Base-by-base conservation (phyloP, 2,329 filamentous ascomycete genomes). In the Colletotrichum salicis region DNA sequence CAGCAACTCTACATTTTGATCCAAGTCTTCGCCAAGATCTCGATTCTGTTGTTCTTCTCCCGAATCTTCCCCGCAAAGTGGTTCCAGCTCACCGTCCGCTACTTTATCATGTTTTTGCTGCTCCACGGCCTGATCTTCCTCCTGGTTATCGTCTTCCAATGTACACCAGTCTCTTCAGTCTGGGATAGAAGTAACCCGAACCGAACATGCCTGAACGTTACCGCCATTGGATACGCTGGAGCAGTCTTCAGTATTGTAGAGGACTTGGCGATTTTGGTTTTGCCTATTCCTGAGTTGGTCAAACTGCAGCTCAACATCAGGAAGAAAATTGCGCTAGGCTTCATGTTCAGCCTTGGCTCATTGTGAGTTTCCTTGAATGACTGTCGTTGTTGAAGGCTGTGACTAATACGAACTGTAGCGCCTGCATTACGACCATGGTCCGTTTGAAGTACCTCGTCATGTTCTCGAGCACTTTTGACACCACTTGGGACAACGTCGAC, bases 201-300 rank as follows among this genome's bases (percentile, higher is more conserved):
- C 5, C 60, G 75, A 5, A 81, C 81, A 41, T 93, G 91, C 77
- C 89, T 86, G 59, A 87, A 92, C 76, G 89, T 91, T 51, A 84
- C 91, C 66, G 90, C 89, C 1, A 84, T 93, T 45, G 91, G 92
- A 75, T 88, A 92, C 11, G 89, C 90, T 6, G 92, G 90, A 1
- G 89, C 90, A 1, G 90, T 90, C 0, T 85, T 92, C 64, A 92
- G 92, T 80, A 91, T 93, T 74, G 88, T 91, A 65, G 92, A 91
- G 22, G 91, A 93, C 74, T 80, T 93, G 41, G 87, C 89, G 51
- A 88, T 93, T 37, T 82, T 93, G n/a, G 87, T 92, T 56, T 82
- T 92, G 13, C 91, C 90, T 0, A 89, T 92, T 81, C 89, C 89
- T 2, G 88, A 92, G 51, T 79, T 93, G 66, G 88, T 88, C 4